phyloP scores from a whole-genome alignment of 805 yeast genomes.

The Priceomyces medius region DNA sequence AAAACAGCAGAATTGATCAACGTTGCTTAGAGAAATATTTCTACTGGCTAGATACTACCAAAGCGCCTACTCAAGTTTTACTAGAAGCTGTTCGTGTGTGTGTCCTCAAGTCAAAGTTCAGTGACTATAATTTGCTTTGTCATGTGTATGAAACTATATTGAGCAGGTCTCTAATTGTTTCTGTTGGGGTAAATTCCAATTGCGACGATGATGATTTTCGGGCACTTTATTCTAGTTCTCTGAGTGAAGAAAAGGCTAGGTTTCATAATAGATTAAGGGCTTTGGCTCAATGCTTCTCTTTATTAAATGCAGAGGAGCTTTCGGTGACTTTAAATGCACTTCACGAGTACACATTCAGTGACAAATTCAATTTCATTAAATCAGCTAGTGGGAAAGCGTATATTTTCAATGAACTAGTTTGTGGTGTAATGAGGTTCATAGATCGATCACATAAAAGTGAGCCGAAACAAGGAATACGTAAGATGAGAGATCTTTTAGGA shows the following conservation, averaged over 20 bases:
- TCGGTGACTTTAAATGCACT: conserved; percentile 17
- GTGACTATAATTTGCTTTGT: conserved; percentile 8
- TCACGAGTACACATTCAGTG: conserved; percentile 6
- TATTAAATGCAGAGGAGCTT: conserved; percentile 16
- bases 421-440: conserved; percentile 20
- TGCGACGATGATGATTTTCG: conserved; percentile 6
- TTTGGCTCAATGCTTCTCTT: conserved; percentile 29
- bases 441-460: conserved; percentile 8
- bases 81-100: conserved; percentile 7
- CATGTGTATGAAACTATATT: conserved; percentile 6
- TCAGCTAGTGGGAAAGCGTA: conserved; percentile 13
- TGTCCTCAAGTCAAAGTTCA: conserved; percentile 10
- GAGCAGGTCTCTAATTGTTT: conserved; percentile 2
- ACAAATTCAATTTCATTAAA: conserved; percentile 10
- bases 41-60: neutral
- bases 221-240: conserved; percentile 2
- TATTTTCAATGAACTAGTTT: conserved; percentile 17
- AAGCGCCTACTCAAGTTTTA: conserved; percentile 4
- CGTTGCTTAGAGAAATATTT: neutral
- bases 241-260: conserved; percentile 15
- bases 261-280: conserved; percentile 28
- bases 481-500: conserved; percentile 20
- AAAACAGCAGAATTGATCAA: neutral
- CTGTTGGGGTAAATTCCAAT: neutral
- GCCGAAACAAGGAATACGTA: conserved; percentile 14